Base-by-base conservation (phyloP, 345 rosid genomes). In the Eucalyptus microcorys region DNA sequence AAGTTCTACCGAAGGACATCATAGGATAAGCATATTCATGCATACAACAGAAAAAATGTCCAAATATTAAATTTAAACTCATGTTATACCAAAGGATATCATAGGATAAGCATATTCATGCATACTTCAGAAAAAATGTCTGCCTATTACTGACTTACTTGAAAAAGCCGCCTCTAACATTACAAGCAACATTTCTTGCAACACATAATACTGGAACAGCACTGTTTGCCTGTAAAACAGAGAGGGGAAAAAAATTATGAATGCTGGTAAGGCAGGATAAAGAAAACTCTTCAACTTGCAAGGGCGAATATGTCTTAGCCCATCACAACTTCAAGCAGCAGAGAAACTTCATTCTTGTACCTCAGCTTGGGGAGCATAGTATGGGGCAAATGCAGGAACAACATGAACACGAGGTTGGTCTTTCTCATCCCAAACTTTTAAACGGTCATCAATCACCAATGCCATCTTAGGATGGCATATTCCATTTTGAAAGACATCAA, bases 331-430 rank as follows among this genome's bases (percentile, higher is more conserved):
- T 88, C 87, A 88, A 89, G 84, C 59, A 88, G 88, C 86, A 88
- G 89, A 66, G 86, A 86, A 84, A 87, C 37, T 88, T 17, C 92
- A 87, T 87, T 85, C 87, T 68, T 90, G 88, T 96, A 98, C 99
- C 92, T 98, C 99, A 89, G 99, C 99, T 92, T 97, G 97, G 86
- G 99, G 99, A 92, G 99, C 96, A 91, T 92, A 94, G 90, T 98
- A 98, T 57, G 99, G 99, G 89, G 99, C 96, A 91, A 98, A 98
- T 90, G 99, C 99, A 87, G 99, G 99, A 93, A 98, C 99, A 86
- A 96, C 99, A 90, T 98, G 99, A 88, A 98, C 99, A 68, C 99
- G 94, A 81, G 98, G 94, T 90, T 98, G 99, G 95, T 98, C 99
- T 90, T 96, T 95, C 90, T 96, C 99, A 89, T 96, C 98, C 99